Evolutionary conservation across 257 asterid genomes (phyloP), one percentile per base, ranked within the genome.

Genomic region (Ilex aquifolium): DNA sequence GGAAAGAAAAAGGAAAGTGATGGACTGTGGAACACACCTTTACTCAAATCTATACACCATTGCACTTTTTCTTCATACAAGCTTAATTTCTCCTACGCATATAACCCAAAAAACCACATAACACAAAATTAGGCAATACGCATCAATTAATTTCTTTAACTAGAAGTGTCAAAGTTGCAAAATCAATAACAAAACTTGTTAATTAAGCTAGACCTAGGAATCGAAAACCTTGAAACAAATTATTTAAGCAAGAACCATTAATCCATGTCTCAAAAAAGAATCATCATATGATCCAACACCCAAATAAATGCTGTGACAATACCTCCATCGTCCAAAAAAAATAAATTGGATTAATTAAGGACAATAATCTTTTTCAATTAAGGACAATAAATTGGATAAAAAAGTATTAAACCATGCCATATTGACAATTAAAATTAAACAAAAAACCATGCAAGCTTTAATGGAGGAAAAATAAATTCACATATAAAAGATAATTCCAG

Each of bases 41-140:
- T 85, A 76, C 77, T 85, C 73, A 77, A 70, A 64, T 87, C 87
- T 63, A 75, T 65, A 80, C 76, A 79, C 9, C 80, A 77, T 76
- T 89, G 81, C 76, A 92, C 62, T 78, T 89, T 92, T 74, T 89
- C 95, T 74, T 89, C 76, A 68, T 83, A 90, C 83, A 92, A 65
- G 72, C 72, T 80, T 80, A 89, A 70, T 60, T 97, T 82, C 77
- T 92, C 99, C 99, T 89, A 72, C 64, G 71, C 32, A 58, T 56
- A 79, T 42, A 50, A 58, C 61, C 32, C 46, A 42, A 13, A 4
- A 6, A 15, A 39, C 14, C 32, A 59, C 69, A 48, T n/a, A n/a
- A n/a, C n/a, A n/a, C 44, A 36, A 32, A 30, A 48, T 29, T 21
- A 39, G n/a, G 63, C 44, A 39, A 44, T 39, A 16, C 40, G 16